phyloP scores from a whole-genome alignment of 1,284 basidiomycete genomes.

The Athelia psychrophila region DNA sequence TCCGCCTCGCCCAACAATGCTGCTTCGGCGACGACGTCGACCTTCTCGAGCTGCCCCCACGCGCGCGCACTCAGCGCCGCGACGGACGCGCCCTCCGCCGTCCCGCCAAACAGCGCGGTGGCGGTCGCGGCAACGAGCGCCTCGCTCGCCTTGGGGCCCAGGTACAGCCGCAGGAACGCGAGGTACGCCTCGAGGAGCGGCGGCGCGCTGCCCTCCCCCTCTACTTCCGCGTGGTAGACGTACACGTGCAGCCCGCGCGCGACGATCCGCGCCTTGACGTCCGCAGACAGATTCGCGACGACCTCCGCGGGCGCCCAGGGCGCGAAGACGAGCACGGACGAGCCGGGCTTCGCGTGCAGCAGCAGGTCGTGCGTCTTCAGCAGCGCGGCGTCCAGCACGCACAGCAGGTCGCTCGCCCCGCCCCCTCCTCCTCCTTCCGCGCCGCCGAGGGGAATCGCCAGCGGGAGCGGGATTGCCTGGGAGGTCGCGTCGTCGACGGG shows the following conservation, averaged over 20 bases:
- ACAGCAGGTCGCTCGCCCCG: conserved; percentile 64
- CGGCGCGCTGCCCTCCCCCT: conserved; percentile 23
- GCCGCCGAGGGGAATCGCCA: conserved; percentile 25
- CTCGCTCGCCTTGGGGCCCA: conserved; percentile 59
- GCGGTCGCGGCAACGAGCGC: conserved; percentile 50
- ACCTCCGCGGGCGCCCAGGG: conserved; percentile 64
- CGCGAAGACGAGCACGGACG: conserved; percentile 59
- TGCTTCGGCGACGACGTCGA: conserved; percentile 33
- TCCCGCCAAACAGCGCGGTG: conserved; percentile 36
- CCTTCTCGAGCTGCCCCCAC: conserved; percentile 59
- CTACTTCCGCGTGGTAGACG: conserved; percentile 49
- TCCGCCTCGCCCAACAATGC: conserved; percentile 12
- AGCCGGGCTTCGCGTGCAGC: conserved; percentile 52
- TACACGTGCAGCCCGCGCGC: conserved; percentile 56
- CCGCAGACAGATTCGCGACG: conserved; percentile 46
- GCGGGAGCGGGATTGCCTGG: conserved; percentile 47
- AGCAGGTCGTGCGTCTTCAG: conserved; percentile 67
- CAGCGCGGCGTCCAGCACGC: conserved; percentile 64
- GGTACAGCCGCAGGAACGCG: conserved; percentile 70
- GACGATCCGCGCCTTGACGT: conserved; percentile 36
- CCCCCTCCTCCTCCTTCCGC: conserved; percentile 19
- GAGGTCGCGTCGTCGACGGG: conserved; percentile 39
- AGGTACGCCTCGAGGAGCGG: conserved; percentile 47
- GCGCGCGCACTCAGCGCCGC: conserved; percentile 44
- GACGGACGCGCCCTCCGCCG: conserved; percentile 42